These are phyloP conservation scores for Tulasnella sp. DNA, from an alignment of 768 basidiomycete genomes.

Conservation along the genomic window DNA sequence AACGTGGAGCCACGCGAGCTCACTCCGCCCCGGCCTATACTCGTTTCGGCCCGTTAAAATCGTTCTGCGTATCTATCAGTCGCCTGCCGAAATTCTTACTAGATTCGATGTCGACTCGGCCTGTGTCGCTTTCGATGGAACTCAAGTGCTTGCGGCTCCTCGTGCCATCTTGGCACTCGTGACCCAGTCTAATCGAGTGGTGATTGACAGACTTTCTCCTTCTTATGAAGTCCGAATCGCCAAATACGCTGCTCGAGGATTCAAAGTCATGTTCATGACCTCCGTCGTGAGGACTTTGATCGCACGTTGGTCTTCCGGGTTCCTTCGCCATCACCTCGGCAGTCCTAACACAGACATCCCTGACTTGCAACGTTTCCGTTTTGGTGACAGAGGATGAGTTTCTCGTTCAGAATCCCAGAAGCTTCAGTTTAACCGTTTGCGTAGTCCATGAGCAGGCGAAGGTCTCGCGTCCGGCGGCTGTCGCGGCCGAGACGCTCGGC, in stretches of 20 bases:
- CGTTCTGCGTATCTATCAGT: slow-evolving; percentile 53
- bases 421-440: too few species aligned
- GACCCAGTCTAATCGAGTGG: slow-evolving; percentile 58
- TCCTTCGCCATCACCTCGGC: not conserved
- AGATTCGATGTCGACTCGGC: slow-evolving; percentile 63
- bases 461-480: too few species aligned
- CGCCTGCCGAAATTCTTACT: slow-evolving; percentile 57
- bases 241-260: slow-evolving; percentile 49
- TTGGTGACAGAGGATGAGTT: too few species aligned
- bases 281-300: slow-evolving; percentile 46
- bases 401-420: too few species aligned
- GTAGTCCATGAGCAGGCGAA: too few species aligned
- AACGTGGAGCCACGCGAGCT: not conserved
- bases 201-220: slow-evolving; percentile 54
- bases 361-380: too few species aligned
- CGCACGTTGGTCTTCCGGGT: slow-evolving; percentile 36
- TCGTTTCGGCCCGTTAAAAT: slow-evolving; percentile 61
- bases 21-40: slow-evolving; percentile 40
- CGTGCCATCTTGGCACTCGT: slow-evolving; percentile 54
- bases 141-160: slow-evolving; percentile 51
- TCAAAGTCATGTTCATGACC: slow-evolving; percentile 48
- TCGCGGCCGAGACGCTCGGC: too few species aligned
- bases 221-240: slow-evolving; percentile 54
- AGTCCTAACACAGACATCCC: not conserved
- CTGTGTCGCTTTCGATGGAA: slow-evolving; percentile 49